Percentiles rank a stretch among this genome's conserved stretches.
These are phyloP conservation scores for Aspergillus vadensis DNA, from an alignment of 2,329 filamentous ascomycete species.

Conservation along the genomic window DNA sequence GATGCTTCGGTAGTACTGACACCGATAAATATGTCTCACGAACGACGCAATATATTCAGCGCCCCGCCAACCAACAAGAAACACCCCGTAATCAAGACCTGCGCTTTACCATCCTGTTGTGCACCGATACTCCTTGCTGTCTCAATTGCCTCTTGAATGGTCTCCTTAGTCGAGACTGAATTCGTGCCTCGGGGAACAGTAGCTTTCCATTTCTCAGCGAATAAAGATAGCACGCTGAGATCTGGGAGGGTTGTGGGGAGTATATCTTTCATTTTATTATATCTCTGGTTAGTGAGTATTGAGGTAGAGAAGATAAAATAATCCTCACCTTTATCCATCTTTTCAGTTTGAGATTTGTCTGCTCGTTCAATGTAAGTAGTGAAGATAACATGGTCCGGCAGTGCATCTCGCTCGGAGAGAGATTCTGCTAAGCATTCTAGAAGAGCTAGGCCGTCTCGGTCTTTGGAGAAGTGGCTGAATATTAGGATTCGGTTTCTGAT, in stretches of 20 bases:
- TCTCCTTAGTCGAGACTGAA: slow-evolving; percentile 19
- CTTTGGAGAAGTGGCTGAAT: slow-evolving; percentile 36
- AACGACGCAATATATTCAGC: neutral
- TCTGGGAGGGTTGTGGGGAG: no score
- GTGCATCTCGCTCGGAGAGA: slow-evolving; percentile 19
- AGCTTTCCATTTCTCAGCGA: no score
- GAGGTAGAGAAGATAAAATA: neutral
- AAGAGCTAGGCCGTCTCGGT: slow-evolving; percentile 29
- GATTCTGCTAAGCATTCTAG: slow-evolving; percentile 24
- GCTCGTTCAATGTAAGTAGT: slow-evolving; percentile 33
- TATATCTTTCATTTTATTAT: slow-evolving; percentile 16
- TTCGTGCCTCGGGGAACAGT: slow-evolving; percentile 6
- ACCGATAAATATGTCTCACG: no score
- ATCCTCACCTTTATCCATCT: neutral
- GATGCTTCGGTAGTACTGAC: no score
- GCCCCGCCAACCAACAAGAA: neutral
- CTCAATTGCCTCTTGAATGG: slow-evolving; percentile 30
- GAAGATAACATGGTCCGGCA: slow-evolving; percentile 32
- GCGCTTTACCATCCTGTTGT: neutral
- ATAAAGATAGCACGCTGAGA: no score
- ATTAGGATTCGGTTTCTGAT: slow-evolving; percentile 28
- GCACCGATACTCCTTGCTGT: slow-evolving; percentile 23
- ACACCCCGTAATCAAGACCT: neutral
- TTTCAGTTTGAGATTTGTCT: slow-evolving; percentile 21
- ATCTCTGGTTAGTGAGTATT: neutral